Conservation (phyloP, 495 filamentous ascomycete species). For the Penicillium bialowiezense region DNA sequence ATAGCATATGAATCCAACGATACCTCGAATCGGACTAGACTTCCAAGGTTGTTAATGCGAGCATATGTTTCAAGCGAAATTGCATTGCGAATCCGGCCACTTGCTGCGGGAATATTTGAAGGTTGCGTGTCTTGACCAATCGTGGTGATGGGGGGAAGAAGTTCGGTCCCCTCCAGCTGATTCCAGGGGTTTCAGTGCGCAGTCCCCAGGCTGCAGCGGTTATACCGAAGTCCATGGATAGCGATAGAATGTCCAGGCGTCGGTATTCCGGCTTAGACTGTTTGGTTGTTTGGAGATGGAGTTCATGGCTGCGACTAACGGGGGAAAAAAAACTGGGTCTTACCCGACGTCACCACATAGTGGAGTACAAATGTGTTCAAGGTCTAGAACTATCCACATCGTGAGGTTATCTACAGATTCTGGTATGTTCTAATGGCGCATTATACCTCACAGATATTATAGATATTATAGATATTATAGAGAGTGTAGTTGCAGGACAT, state of each 20-base stretch:
- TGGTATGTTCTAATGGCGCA: not conserved
- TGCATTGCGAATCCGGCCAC: constrained; percentile 8
- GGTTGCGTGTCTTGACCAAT: not conserved
- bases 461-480: not conserved
- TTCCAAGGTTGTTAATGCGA: too few species aligned
- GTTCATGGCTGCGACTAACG: constrained; percentile 7
- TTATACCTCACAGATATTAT: constrained; percentile 6
- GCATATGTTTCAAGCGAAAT: constrained; percentile 4
- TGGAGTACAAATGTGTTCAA: constrained; percentile 4
- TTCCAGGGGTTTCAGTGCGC: not conserved
- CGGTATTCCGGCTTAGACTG: too few species aligned
- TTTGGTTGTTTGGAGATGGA: constrained; percentile 15
- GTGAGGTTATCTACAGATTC: not conserved
- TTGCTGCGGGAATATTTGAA: constrained; percentile 4
- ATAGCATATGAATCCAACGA: constrained; percentile 15
- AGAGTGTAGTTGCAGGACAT: not conserved
- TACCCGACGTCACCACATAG: constrained; percentile 21
- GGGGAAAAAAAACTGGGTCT: constrained; percentile 26
- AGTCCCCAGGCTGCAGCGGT: not conserved
- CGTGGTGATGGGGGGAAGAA: not conserved
- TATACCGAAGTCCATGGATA: constrained; percentile 1
- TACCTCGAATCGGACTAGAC: constrained; percentile 4
- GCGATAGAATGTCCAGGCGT: too few species aligned
- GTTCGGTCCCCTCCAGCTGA: not conserved
- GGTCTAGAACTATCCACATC: not conserved